Conservation (phyloP, 2,329 filamentous ascomycete species). For the Aspergillus viridinutans region DNA sequence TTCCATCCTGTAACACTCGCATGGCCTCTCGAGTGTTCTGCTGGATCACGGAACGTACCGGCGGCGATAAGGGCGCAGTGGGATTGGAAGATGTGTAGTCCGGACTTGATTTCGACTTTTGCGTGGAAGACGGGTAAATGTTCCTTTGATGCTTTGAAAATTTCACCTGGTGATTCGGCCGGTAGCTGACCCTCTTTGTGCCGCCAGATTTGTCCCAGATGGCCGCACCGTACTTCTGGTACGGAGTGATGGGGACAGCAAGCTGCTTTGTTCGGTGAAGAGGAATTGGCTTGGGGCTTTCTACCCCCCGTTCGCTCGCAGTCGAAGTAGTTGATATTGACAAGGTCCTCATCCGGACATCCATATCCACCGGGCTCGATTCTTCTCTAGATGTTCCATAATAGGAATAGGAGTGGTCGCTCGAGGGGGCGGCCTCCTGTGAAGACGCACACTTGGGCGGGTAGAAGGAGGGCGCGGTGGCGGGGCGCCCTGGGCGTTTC, state of each 20-base stretch:
- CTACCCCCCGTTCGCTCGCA: constrained; percentile 4
- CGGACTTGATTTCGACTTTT: neutral
- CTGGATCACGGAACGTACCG: constrained; percentile 19
- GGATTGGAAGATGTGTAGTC: constrained; percentile 8
- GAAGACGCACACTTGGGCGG: constrained; percentile 2
- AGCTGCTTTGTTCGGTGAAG: constrained; percentile 20
- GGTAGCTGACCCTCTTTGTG: constrained; percentile 19
- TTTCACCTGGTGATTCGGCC: constrained; percentile 16
- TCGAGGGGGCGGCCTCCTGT: constrained; percentile 10
- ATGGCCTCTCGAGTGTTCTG: constrained; percentile 24
- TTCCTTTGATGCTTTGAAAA: constrained; percentile 15
- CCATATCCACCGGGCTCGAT: constrained; percentile 3
- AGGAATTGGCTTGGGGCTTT: constrained; percentile 2
- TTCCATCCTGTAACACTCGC: constrained; percentile 23
- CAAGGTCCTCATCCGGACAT: constrained; percentile 5
- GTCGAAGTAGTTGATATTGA: constrained; percentile 14
- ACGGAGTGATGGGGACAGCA: constrained; percentile 32
- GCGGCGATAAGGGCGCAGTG: constrained; percentile 15
- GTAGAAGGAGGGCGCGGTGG: constrained; percentile 11
- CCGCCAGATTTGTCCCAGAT: constrained; percentile 31
- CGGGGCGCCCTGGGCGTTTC: constrained; percentile 8
- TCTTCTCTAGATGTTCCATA: constrained; percentile 3
- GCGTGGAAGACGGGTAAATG: constrained; percentile 2
- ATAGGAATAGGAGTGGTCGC: constrained; percentile 13
- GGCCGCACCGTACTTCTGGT: constrained; percentile 34